Percentiles rank a stretch among this genome's conserved stretches.
Evolutionary conservation across 805 yeast genomes (phyloP).

Genomic region (Nakazawaea populi): DNA sequence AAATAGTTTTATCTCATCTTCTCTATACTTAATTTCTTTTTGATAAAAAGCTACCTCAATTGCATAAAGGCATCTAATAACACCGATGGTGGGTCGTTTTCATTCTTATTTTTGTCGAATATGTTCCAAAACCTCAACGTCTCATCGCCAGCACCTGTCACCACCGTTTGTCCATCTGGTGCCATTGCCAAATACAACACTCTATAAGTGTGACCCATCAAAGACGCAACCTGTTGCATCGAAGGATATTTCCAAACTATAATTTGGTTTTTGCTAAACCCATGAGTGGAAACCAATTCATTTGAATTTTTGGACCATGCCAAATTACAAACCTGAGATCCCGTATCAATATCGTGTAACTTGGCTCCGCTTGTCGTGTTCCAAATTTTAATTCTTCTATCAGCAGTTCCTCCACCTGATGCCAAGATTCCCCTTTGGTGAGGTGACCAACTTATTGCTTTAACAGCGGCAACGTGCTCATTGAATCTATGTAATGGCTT

Average conservation of each 20-base stretch:
- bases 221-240: constrained; percentile 87
- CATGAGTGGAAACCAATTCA: constrained; percentile 92
- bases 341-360: constrained; percentile 81
- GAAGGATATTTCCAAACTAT: constrained; percentile 92
- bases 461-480: constrained; percentile 93
- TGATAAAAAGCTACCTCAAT: constrained; percentile 37
- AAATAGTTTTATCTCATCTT: too few species aligned
- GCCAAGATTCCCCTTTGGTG: constrained; percentile 93
- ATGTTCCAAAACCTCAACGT: constrained; percentile 94
- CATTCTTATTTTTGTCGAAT: constrained; percentile 68
- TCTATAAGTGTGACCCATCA: constrained; percentile 91
- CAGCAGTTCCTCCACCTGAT: constrained; percentile 96
- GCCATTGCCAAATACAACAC: constrained; percentile 85
- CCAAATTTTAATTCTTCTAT: constrained; percentile 87
- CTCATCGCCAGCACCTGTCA: constrained; percentile 98
- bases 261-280: constrained; percentile 85
- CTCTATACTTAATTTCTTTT: not conserved
- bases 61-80: constrained; percentile 72
- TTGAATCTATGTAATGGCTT: constrained; percentile 67
- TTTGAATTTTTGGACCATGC: constrained; percentile 90
- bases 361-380: constrained; percentile 75
- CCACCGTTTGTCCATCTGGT: constrained; percentile 95
- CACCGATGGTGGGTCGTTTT: constrained; percentile 54
- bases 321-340: constrained; percentile 93
- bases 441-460: constrained; percentile 97